These are phyloP conservation scores for Luffa acutangula DNA, from an alignment of 306 rosid genomes.

Conservation along the genomic window DNA sequence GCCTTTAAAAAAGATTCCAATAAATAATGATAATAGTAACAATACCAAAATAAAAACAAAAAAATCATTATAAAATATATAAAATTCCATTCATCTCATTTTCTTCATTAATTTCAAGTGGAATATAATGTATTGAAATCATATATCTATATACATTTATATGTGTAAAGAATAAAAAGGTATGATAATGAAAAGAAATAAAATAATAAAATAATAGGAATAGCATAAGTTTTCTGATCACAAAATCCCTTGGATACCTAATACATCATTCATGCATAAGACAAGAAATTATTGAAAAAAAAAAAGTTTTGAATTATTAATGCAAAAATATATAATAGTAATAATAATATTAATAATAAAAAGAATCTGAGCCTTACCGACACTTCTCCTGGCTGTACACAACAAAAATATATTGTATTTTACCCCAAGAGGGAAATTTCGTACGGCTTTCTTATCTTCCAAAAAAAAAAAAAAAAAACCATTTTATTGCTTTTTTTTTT, in stretches of 20 bases:
- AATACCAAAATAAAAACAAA: not conserved
- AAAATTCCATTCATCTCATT: not conserved
- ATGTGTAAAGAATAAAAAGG: not conserved
- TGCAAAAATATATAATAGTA: not conserved
- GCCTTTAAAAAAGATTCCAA: not conserved
- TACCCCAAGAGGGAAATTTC: not conserved
- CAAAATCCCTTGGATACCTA: conserved; percentile 4
- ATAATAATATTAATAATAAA: not conserved
- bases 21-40: not conserved
- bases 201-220: not conserved
- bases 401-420: not conserved
- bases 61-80: not conserved
- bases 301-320: not conserved
- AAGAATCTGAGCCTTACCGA: not conserved
- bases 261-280: not conserved
- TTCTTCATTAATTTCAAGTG: not conserved
- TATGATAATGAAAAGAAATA: not conserved
- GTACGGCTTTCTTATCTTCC: not conserved
- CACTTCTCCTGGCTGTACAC: not conserved
- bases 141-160: not conserved
- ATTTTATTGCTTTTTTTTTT: not conserved
- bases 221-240: not conserved
- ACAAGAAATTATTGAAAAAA: not conserved
- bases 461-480: not conserved
- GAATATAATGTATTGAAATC: not conserved